Conservation (phyloP, 257 asterid genomes). For the Petunia axillaris region DNA sequence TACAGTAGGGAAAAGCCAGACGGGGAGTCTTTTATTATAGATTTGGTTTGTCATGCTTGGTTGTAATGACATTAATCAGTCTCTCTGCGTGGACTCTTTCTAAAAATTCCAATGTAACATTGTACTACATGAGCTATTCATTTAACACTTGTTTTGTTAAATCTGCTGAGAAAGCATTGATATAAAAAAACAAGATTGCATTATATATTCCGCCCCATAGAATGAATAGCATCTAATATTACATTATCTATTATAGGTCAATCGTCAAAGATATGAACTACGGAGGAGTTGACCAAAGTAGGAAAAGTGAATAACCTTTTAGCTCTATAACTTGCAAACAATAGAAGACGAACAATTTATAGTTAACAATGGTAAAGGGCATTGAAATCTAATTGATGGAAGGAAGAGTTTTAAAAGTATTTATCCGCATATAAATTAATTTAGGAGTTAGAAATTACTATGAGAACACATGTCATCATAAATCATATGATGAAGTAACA, state of each 20-base stretch:
- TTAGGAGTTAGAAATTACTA: neutral
- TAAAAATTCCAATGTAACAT: neutral
- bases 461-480: neutral
- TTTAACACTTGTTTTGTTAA: neutral
- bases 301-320: neutral
- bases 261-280: neutral
- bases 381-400: neutral
- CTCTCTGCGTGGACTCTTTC: neutral
- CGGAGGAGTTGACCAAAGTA: neutral
- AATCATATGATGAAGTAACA: neutral
- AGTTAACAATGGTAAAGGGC: neutral
- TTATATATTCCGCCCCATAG: neutral
- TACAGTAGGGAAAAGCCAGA: neutral
- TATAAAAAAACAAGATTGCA: neutral
- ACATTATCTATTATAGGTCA: neutral
- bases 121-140: neutral
- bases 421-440: neutral
- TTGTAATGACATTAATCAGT: neutral
- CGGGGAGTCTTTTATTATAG: neutral
- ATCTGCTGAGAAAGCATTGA: neutral
- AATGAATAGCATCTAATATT: neutral
- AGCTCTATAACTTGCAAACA: neutral
- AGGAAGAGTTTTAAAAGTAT: neutral
- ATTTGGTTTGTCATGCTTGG: neutral
- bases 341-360: neutral